A percentile compares a stretch with the other conserved stretches of the same genome.
Conservation (phyloP, 1,284 basidiomycete species). For the Trametes hirsuta region DNA sequence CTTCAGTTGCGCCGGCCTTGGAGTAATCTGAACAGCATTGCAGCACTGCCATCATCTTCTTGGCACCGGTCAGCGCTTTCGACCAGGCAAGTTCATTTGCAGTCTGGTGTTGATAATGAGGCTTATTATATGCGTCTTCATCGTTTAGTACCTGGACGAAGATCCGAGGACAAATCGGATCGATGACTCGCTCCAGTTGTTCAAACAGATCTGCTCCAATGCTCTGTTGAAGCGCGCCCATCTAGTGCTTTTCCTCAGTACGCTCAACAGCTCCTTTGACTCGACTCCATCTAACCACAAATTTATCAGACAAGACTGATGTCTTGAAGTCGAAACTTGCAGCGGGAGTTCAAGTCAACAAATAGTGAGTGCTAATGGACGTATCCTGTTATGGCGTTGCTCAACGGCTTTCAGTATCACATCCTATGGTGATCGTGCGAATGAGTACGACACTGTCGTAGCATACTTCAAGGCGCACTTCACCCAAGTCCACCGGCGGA, state of each 20-base stretch:
- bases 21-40: not conserved
- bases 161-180: constrained; percentile 81
- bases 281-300: not conserved
- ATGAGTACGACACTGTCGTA: constrained; percentile 79
- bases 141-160: constrained; percentile 74
- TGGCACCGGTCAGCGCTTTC: constrained; percentile 85
- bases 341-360: constrained; percentile 66
- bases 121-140: constrained; percentile 7
- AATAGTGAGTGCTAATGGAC: constrained; percentile 60
- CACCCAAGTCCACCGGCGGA: constrained; percentile 76
- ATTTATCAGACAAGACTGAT: constrained; percentile 70
- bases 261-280: constrained; percentile 29
- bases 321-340: constrained; percentile 71
- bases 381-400: not conserved
- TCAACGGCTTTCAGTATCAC: constrained; percentile 58
- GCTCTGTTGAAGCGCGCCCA: constrained; percentile 76
- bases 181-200: constrained; percentile 82
- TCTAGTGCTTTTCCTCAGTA: constrained; percentile 79
- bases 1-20: not conserved
- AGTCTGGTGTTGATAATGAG: too few species aligned
- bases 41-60: constrained; percentile 79
- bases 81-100: constrained; percentile 60
- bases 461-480: constrained; percentile 86
- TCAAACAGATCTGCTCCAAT: constrained; percentile 84
- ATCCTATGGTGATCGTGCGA: constrained; percentile 76